Evolutionary conservation across 768 basidiomycete genomes (phyloP), one percentile per base, ranked within the genome.

Genomic region (Porphyrellus cyaneotinctus): DNA sequence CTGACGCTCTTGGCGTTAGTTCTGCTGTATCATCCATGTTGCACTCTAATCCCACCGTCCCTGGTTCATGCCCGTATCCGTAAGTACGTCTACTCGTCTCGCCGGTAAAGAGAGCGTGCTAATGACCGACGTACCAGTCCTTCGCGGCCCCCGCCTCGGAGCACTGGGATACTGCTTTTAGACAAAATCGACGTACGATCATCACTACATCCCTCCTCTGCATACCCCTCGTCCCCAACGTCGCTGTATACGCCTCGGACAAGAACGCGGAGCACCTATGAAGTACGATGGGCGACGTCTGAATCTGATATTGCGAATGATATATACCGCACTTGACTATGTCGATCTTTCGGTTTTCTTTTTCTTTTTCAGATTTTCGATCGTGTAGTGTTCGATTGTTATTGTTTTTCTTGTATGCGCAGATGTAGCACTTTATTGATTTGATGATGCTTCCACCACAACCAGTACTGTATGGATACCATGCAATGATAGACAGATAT

Each of bases 1-100:
- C 41, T 65, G 54, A 57, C 30, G 17, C 30, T 15, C 24, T n/a
- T 45, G 11, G 44, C 22, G 49, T 30, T 58, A 83, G 83, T 59
- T 75, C 79, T 47, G 75, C 82, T 32, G 78, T 85, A 20, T 79
- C 82, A 47, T 72, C 79, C 3, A 74, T 80, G 44, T 50, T 80
- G 22, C 57, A 66, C 33, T 52, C 57, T 30, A 58, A 48, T 28
- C 39, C 59, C 17, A 11, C 48, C 22, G 24, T 15, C 35, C 28
- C 51, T 17, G 50, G 26, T 41, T 49, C 64, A 28, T 58, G 54
- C 3, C 59, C 48, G 20, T 56, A 51, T 47, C 37, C 43, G 69
- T 72, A 30, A 72, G 70, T 11, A 38, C 12, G 3, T 26, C 20
- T 43, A 9, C 15, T 8, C 5, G 18, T 30, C n/a, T 50, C 48